phyloP scores from a whole-genome alignment of 2,329 filamentous ascomycete genomes.

The Nakataea oryzae region DNA sequence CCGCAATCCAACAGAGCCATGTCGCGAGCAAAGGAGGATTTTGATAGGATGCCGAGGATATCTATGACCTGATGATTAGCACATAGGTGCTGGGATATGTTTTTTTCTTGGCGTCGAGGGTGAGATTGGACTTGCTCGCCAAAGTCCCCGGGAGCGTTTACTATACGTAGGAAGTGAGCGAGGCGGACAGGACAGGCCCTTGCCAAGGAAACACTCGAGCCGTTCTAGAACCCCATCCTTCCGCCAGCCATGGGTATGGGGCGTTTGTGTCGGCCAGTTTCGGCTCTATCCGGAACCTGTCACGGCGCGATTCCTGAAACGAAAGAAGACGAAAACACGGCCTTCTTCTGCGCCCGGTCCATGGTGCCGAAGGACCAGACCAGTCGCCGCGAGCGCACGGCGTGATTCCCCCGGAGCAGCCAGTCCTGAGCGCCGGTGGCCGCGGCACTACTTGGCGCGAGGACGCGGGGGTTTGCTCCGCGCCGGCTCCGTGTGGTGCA shows the following conservation, averaged over 20 bases:
- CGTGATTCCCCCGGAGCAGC: slow-evolving; percentile 21
- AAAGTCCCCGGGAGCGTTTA: slow-evolving; percentile 19
- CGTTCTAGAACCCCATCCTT: slow-evolving; percentile 17
- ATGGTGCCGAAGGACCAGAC: slow-evolving; percentile 12
- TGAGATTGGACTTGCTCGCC: slow-evolving; percentile 6
- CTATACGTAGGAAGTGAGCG: slow-evolving; percentile 10
- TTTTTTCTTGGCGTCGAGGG: not conserved
- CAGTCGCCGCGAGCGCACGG: slow-evolving; percentile 15
- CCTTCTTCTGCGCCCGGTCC: slow-evolving; percentile 12
- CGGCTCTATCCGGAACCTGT: slow-evolving; percentile 15
- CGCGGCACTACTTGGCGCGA: slow-evolving; percentile 15
- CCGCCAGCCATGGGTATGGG: slow-evolving; percentile 19
- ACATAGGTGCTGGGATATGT: not conserved
- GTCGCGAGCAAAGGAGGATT: slow-evolving; percentile 14
- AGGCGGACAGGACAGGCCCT: slow-evolving; percentile 13
- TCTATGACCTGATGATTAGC: slow-evolving; percentile 5
- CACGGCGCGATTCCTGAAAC: slow-evolving; percentile 16
- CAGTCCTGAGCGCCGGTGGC: slow-evolving; percentile 1
- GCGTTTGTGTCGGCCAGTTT: slow-evolving; percentile 14
- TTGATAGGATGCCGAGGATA: slow-evolving; percentile 16
- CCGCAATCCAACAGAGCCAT: slow-evolving; percentile 15
- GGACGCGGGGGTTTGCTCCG: slow-evolving; percentile 20
- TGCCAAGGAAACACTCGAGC: slow-evolving; percentile 15
- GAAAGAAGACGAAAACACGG: no score
- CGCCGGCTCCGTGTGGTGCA: slow-evolving; percentile 13